Conservation (phyloP, 345 rosid species). For the Balakata baccata region DNA sequence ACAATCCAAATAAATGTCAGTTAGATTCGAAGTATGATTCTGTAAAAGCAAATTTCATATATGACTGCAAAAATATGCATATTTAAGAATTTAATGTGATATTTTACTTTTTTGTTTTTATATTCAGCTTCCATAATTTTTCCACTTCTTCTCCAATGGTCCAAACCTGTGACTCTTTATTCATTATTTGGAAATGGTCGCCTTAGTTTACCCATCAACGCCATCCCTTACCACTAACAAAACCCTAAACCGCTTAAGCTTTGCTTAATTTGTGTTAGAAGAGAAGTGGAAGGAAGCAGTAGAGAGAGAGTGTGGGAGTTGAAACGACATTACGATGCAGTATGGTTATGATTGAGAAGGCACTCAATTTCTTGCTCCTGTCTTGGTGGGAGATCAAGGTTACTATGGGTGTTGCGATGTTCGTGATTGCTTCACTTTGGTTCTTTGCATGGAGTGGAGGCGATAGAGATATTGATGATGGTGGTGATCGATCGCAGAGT, state of each 20-base stretch:
- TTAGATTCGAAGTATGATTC: too few species aligned
- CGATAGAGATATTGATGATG: conserved; percentile 23
- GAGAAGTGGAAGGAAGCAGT: background rate
- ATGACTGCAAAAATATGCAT: too few species aligned
- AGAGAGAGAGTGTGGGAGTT: background rate
- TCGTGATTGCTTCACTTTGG: conserved; percentile 59
- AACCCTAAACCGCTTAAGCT: conserved; percentile 6
- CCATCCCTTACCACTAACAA: background rate
- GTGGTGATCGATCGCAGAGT: conserved; percentile 42
- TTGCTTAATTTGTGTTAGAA: background rate
- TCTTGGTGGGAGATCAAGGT: conserved; percentile 90
- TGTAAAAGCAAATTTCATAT: too few species aligned
- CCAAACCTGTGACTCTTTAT: background rate
- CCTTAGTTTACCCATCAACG: conserved; percentile 9
- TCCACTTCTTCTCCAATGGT: conserved; percentile 6
- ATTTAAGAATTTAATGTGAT: too few species aligned
- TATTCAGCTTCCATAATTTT: background rate
- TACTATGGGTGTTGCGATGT: conserved; percentile 56
- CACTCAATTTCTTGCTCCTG: conserved; percentile 54
- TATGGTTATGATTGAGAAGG: conserved; percentile 34
- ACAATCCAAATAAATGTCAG: too few species aligned
- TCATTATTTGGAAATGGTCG: conserved; percentile 17
- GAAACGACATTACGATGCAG: background rate
- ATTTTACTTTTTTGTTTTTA: too few species aligned
- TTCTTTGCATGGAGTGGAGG: conserved; percentile 48